phyloP scores from a whole-genome alignment of 192 early-diverging fungal genomes.

The Backusella circina region DNA sequence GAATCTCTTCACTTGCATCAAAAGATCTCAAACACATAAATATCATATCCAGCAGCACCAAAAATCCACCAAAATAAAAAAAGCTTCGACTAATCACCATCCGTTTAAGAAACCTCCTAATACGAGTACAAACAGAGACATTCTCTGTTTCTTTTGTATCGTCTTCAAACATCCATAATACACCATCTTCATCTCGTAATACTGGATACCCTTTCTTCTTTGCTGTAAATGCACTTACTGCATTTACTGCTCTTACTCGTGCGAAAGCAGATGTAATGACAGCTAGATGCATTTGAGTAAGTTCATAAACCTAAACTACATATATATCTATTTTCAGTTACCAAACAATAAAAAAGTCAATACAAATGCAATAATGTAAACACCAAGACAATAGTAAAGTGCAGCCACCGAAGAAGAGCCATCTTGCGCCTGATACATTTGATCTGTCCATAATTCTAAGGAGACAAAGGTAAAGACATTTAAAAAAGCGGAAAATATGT shows the following conservation, averaged over 20 bases:
- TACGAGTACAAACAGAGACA: not conserved
- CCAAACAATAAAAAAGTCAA: constrained; percentile 47
- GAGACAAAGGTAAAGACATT: constrained; percentile 45
- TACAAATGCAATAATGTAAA: constrained; percentile 48
- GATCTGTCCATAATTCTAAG: constrained; percentile 47
- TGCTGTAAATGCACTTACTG: constrained; percentile 46
- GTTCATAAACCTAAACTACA: not conserved
- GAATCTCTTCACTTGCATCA: constrained; percentile 11
- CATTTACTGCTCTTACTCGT: constrained; percentile 42
- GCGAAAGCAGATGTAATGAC: constrained; percentile 56
- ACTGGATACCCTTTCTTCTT: constrained; percentile 24
- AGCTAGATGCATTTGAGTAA: constrained; percentile 25
- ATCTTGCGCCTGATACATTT: constrained; percentile 53
- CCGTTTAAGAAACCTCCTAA: not conserved
- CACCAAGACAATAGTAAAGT: constrained; percentile 46
- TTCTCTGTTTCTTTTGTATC: not conserved
- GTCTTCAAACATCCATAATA: constrained; percentile 18
- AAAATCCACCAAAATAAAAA: constrained; percentile 30
- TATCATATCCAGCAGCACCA: constrained; percentile 40
- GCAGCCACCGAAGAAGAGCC: constrained; percentile 38
- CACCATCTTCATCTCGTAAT: not conserved
- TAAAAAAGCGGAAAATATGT: constrained; percentile 44
- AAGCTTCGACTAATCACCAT: constrained; percentile 25
- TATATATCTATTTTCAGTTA: not conserved
- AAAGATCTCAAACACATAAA: constrained; percentile 46